These are phyloP conservation scores for Vitis riparia DNA, from an alignment of 164 flowering plant species.

Conservation along the genomic window DNA sequence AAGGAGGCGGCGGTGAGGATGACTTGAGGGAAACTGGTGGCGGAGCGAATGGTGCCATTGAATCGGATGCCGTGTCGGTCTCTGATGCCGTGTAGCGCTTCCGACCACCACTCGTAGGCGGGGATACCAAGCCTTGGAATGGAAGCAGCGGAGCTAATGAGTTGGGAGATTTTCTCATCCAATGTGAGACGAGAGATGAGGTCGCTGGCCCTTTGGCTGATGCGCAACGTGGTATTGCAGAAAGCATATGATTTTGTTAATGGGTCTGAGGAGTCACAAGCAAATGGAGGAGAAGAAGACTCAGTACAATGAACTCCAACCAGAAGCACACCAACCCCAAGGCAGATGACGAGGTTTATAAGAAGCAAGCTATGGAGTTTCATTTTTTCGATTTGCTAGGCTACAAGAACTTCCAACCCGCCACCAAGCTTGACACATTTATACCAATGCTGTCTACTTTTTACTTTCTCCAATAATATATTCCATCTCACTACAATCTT, in stretches of 20 bases:
- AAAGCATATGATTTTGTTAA: conserved; percentile 44
- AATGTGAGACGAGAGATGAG: conserved; percentile 74
- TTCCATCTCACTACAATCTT: too few relatives aligned
- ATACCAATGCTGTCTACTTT: too few relatives aligned
- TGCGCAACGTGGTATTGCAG: conserved; percentile 57
- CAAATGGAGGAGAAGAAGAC: conserved; percentile 50
- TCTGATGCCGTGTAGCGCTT: conserved; percentile 68
- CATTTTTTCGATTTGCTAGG: not conserved
- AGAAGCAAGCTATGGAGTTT: not conserved
- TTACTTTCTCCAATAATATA: too few relatives aligned
- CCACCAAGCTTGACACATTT: too few relatives aligned
- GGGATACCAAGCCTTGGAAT: conserved; percentile 85
- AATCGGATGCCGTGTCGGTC: conserved; percentile 48
- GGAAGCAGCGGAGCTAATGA: conserved; percentile 59
- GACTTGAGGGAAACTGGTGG: conserved; percentile 92
- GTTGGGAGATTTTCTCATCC: conserved; percentile 80
- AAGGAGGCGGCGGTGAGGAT: conserved; percentile 85
- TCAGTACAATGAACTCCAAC: conserved; percentile 6
- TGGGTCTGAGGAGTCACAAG: conserved; percentile 58
- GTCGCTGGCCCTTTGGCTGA: conserved; percentile 47
- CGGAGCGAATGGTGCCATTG: conserved; percentile 50
- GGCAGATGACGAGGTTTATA: not conserved
- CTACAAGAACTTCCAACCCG: too few relatives aligned
- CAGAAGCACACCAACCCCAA: too few relatives aligned
- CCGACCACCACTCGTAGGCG: conserved; percentile 89